Evolutionary conservation across 2,329 filamentous ascomycete species (phyloP), one percentile per base, ranked within the genome.

Genomic region (Paraphaeosphaeria minitans): DNA sequence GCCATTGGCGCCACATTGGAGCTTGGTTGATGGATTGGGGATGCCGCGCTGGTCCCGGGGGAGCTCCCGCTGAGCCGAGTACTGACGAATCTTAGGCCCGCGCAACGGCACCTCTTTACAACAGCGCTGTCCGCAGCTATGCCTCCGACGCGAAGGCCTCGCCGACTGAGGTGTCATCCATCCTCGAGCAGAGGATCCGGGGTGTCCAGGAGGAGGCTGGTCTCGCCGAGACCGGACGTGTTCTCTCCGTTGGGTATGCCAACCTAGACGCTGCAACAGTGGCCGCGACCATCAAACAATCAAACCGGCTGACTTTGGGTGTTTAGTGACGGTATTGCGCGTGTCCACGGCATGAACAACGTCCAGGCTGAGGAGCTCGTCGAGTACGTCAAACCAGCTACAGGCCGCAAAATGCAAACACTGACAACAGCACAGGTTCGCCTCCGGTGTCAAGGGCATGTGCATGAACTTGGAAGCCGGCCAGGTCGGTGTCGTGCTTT

Each of bases 391-490:
- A 27, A 55, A 61, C 53, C 54, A 58, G 16, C 47, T 57, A 29
- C 53, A 47, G 41, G 60, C 43, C 53, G 52, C 55, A 58, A 52
- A 60, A 22, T 68, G 16, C 37, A 63, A 60, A 59, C 57, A 66
- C 73, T 76, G 67, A 76, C 66, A 59, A 61, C 60, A 62, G 55
- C 48, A 58, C 70, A 97, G 93, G 87, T 99, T 99, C 86, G 92
- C 95, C 77, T 99, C 95, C 70, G 95, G 95, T 82, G 95, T 98
- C 84, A 98, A 98, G 90, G 95, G 95, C 83, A 99, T 99, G 95
- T 98, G 94, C 92, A 98, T 99, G 94, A 99, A 99, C 91, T 89
- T 99, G 84, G 95, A 99, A 86, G 95, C 95, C 83, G 95, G 95
- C 82, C 95, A 98, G 85, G 95, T 99, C 85, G 95, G 95, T 97